Evolutionary conservation across 2,329 filamentous ascomycete species (phyloP), one percentile per base, ranked within the genome.

Genomic region (Hyphodiscus sp.): DNA sequence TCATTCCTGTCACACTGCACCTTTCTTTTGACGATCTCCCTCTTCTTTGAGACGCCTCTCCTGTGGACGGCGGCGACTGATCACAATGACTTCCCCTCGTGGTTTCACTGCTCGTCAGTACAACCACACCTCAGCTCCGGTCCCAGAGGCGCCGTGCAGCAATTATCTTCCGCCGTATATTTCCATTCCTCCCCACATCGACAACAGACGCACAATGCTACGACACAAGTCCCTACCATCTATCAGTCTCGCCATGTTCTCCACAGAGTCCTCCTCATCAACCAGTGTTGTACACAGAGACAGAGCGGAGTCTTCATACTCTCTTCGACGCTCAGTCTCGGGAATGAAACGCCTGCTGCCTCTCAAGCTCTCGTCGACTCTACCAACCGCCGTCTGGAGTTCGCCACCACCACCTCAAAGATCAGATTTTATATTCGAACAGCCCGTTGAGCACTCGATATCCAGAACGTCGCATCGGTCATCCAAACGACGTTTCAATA

Each of bases 311-410:
- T 51, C 52, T 26, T n/a, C 53, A 41, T 47, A 18, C 19, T 55
- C 26, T 49, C 44, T 38, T 38, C 33, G 58, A 18, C 60, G 57
- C 49, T 60, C 59, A 6, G 61, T 67, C n/a, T 51, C 58, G 10
- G 56, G 58, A 1, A 65, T 67, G 63, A 65, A 62, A 51, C 51
- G 41, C 26, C 56, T 64, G 9, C 50, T 61, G 19, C 61, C 63
- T 20, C 56, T 65, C 15, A 58, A 53, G 45, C 53, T 64, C 8
- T 58, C 62, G 8, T 57, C 52, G 41, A 49, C 53, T 8, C 42
- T 54, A 18, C 52, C 57, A 45, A 45, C 53, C 9, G 42, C 47
- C 7, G 20, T 23, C 11, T 60, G 53, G 50, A 52, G 55, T n/a
- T 55, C 58, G 6, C 15, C 49, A 1, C 20, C 45, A 6, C 18